These are phyloP conservation scores for Cercospora janseana DNA, from an alignment of 2,329 filamentous ascomycete species.

Conservation along the genomic window DNA sequence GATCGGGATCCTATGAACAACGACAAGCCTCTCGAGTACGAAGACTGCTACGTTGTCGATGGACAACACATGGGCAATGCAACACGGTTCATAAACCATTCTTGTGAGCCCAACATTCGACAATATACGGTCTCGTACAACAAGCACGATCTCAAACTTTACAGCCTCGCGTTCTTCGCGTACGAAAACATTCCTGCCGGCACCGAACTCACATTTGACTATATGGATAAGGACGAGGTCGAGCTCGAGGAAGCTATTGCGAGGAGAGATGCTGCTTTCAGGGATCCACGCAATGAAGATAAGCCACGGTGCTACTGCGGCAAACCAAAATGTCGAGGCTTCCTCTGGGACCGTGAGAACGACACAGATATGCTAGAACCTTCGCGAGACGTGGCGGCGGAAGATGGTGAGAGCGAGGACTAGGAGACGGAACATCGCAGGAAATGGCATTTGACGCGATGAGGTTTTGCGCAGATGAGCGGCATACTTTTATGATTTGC, in stretches of 20 bases:
- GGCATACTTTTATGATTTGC: background rate
- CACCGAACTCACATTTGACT: slow-evolving; percentile 77
- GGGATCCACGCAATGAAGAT: slow-evolving; percentile 51
- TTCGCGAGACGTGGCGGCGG: background rate
- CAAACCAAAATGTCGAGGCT: slow-evolving; percentile 65
- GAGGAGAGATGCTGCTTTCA: slow-evolving; percentile 41
- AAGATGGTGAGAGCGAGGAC: background rate
- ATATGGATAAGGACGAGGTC: slow-evolving; percentile 62
- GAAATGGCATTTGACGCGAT: background rate
- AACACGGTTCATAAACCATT: slow-evolving; percentile 80
- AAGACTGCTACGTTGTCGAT: slow-evolving; percentile 50
- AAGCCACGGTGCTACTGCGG: slow-evolving; percentile 55
- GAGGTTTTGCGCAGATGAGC: background rate
- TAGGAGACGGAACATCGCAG: background rate
- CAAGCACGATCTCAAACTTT: slow-evolving; percentile 69
- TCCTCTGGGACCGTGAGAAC: slow-evolving; percentile 55
- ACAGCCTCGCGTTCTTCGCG: slow-evolving; percentile 76
- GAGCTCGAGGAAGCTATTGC: slow-evolving; percentile 34
- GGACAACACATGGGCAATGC: slow-evolving; percentile 77
- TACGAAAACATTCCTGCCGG: slow-evolving; percentile 62
- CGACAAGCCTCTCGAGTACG: slow-evolving; percentile 53
- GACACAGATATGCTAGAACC: background rate
- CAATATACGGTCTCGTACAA: slow-evolving; percentile 79
- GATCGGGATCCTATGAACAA: slow-evolving; percentile 18
- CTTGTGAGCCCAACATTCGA: slow-evolving; percentile 73